Base-by-base conservation (phyloP, 305 asterid species). In the Solanum hybrid region DNA sequence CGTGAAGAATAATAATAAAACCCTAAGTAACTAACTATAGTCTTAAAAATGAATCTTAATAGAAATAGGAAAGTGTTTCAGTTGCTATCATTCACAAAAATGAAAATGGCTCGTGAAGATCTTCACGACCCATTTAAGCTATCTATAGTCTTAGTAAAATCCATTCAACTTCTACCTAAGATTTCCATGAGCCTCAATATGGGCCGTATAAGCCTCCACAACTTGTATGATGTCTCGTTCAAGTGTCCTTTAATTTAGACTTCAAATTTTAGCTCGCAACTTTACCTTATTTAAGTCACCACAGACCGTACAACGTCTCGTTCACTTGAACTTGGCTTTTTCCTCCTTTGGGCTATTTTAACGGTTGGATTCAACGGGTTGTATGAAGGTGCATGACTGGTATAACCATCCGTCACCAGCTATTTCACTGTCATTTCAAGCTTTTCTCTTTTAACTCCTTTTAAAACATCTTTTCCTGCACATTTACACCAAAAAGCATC, bases 231-330 rank as follows among this genome's bases (percentile, higher is more conserved):
- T 0, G 0, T 51, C n/a, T 51, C 22, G 0, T 51, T 51, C 22
- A 51, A 51, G 64, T 51, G 22, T 51, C 64, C 64, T 51, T 5
- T 0, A 51, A 51, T 51, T 51, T 51, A 51, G 64, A 51, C 8
- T 51, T 51, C 64, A 14, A 51, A 1, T 14, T 46, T 51, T 51
- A 16, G 64, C 22, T 46, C 3, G 0, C 64, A 46, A 46, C 64
- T 14, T 46, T 46, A 46, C 22, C 64, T 46, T 14, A 16, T 14
- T 46, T 46, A 46, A 46, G 64, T 51, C 3, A 51, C 8, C n/a
- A 51, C 8, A 5, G 3, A 16, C 64, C 8, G 8, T 16, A 0
- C 0, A 16, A 0, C 0, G 64, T 51, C n/a, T 16, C 3, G 8
- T 51, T 51, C 64, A 51, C 64, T 51, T 51, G 64, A 16, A 16